Conservation (phyloP, 2,329 filamentous ascomycete species). For the Cytospora leucostoma region DNA sequence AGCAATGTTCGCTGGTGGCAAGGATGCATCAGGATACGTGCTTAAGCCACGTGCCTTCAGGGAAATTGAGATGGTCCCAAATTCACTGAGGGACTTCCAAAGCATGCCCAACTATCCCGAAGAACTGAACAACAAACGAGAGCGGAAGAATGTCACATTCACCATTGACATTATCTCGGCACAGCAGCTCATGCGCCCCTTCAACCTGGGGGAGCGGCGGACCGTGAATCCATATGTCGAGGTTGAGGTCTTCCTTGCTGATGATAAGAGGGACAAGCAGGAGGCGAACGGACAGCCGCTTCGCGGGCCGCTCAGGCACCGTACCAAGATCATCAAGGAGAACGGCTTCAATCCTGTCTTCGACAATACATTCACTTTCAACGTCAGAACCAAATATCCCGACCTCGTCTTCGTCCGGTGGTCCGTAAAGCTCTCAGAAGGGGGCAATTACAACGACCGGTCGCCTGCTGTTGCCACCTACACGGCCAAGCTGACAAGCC, state of each 20-base stretch:
- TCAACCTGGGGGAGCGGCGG: constrained; percentile 54
- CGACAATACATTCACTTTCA: constrained; percentile 75
- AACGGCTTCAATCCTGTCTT: constrained; percentile 96
- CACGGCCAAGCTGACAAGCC: constrained; percentile 85
- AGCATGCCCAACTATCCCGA: constrained; percentile 56
- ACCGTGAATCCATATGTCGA: constrained; percentile 92
- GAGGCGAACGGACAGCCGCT: constrained; percentile 53
- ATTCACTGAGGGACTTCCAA: constrained; percentile 12
- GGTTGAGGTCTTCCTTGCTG: constrained; percentile 90
- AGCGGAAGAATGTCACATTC: constrained; percentile 82
- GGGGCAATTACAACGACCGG: constrained; percentile 68
- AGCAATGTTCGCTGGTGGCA: constrained; percentile 93
- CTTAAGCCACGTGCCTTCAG: constrained; percentile 88
- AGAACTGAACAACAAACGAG: constrained; percentile 62
- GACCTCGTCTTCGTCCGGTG: constrained; percentile 92
- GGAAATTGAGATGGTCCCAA: constrained; percentile 56
- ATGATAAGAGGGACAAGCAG: constrained; percentile 88
- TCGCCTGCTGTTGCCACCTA: constrained; percentile 77
- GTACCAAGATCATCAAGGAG: constrained; percentile 77
- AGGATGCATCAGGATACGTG: constrained; percentile 86
- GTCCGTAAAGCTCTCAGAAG: constrained; percentile 83
- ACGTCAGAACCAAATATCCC: constrained; percentile 89
- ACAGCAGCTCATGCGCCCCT: constrained; percentile 86
- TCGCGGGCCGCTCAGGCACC: constrained; percentile 69
- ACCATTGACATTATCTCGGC: constrained; percentile 88